These are phyloP conservation scores for Chaetomiaceae sp. DNA, from an alignment of 2,329 filamentous ascomycete species.

Conservation along the genomic window DNA sequence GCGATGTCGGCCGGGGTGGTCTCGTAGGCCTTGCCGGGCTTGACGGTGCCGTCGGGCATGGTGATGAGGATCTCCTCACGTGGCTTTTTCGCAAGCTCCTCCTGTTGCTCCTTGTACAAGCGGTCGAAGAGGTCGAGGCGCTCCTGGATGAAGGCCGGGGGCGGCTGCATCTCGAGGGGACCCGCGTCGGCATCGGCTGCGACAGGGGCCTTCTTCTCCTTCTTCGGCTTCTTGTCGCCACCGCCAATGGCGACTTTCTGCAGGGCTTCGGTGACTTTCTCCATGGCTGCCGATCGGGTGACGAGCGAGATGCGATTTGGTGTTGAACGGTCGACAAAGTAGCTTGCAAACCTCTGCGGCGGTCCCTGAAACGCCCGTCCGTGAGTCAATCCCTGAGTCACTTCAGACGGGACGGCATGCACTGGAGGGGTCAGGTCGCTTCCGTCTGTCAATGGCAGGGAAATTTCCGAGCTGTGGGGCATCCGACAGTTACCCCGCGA, in stretches of 20 bases:
- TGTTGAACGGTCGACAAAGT: slow-evolving; percentile 1
- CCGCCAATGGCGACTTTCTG: slow-evolving; percentile 34
- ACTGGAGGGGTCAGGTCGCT: slow-evolving; percentile 15
- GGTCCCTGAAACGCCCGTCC: slow-evolving; percentile 14
- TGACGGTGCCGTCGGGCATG: slow-evolving; percentile 63
- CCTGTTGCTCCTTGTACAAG: slow-evolving; percentile 77
- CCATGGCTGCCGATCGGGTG: slow-evolving; percentile 14
- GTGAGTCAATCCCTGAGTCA: slow-evolving; percentile 25
- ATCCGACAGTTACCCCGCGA: slow-evolving; percentile 20
- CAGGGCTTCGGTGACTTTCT: slow-evolving; percentile 23
- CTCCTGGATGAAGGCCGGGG: slow-evolving; percentile 73
- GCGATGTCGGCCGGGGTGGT: slow-evolving; percentile 78
- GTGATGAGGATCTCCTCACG: slow-evolving; percentile 69
- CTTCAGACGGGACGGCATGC: slow-evolving; percentile 13
- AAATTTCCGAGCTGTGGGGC: slow-evolving; percentile 17
- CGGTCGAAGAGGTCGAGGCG: slow-evolving; percentile 83
- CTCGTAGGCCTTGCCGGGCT: slow-evolving; percentile 78
- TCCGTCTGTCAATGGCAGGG: too few relatives aligned
- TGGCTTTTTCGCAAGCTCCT: slow-evolving; percentile 64
- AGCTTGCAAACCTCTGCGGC: slow-evolving; percentile 2
- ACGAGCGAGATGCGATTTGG: not conserved
- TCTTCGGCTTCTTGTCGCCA: slow-evolving; percentile 33
- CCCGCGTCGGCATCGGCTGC: slow-evolving; percentile 33
- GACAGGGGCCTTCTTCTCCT: slow-evolving; percentile 46
- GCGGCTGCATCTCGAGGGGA: slow-evolving; percentile 44